These are phyloP conservation scores for Orobanche coerulescens DNA, from an alignment of 257 asterid species.

Conservation along the genomic window DNA sequence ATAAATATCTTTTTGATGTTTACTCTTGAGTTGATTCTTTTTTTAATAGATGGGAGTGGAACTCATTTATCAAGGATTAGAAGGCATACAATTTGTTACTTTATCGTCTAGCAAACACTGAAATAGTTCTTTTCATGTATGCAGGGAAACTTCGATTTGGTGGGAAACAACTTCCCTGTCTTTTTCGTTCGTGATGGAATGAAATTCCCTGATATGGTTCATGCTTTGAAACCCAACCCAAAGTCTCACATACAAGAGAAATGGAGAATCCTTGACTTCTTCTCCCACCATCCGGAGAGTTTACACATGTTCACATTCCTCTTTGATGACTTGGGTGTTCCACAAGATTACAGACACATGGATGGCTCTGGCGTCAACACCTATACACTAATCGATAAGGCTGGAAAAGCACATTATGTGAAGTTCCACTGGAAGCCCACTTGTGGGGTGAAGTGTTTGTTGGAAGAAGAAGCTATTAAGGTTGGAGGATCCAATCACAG, in stretches of 20 bases:
- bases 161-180: slow-evolving; percentile 96
- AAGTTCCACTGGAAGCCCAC: slow-evolving; percentile 99
- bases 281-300: slow-evolving; percentile 95
- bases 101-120: background rate
- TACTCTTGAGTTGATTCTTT: slow-evolving; percentile 12
- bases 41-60: background rate
- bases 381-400: slow-evolving; percentile 75
- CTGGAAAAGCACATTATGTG: slow-evolving; percentile 77
- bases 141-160: slow-evolving; percentile 94
- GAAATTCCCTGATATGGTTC: slow-evolving; percentile 90
- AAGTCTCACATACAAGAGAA: slow-evolving; percentile 92
- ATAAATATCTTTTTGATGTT: background rate
- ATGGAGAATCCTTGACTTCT: slow-evolving; percentile 88
- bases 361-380: slow-evolving; percentile 94
- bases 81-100: background rate
- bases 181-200: slow-evolving; percentile 87
- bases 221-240: slow-evolving; percentile 88
- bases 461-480: slow-evolving; percentile 70
- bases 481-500: slow-evolving; percentile 94
- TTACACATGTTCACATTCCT: slow-evolving; percentile 78
- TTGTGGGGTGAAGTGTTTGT: slow-evolving; percentile 79
- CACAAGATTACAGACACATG: slow-evolving; percentile 96
- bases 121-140: background rate
- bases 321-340: slow-evolving; percentile 83
- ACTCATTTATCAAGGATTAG: background rate